Conservation (phyloP, 108 stramenopile genomes). For the Parietichytrium sp. region DNA sequence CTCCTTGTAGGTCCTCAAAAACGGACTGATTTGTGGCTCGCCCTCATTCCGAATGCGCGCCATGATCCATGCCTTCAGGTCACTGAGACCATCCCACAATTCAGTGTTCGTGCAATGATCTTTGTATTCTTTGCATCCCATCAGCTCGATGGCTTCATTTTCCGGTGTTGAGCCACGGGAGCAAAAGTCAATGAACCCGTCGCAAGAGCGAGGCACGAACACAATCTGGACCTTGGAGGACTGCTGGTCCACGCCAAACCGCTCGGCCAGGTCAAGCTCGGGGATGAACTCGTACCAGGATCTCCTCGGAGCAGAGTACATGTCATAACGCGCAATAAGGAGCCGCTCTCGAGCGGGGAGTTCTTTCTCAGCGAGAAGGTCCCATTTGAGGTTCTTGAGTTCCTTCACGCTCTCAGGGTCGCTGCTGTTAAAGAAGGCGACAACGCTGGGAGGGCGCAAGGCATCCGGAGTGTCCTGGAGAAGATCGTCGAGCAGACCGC, state of each 20-base stretch:
- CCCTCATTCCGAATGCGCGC: neutral
- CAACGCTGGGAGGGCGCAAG: conserved; percentile 26
- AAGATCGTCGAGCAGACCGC: neutral
- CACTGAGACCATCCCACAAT: neutral
- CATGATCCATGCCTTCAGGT: neutral
- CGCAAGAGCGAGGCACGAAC: conserved; percentile 20
- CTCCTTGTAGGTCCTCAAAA: neutral
- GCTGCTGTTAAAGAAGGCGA: neutral
- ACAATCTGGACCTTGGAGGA: neutral
- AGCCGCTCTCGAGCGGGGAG: conserved; percentile 28
- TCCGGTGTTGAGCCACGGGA: neutral
- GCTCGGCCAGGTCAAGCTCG: conserved; percentile 17
- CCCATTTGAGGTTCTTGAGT: neutral
- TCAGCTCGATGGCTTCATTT: neutral
- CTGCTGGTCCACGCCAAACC: neutral
- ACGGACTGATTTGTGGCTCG: neutral
- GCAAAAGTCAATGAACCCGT: conserved; percentile 7
- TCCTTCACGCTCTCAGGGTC: neutral
- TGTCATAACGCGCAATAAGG: conserved; percentile 24
- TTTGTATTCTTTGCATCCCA: neutral
- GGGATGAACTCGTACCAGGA: conserved; percentile 25
- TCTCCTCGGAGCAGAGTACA: neutral
- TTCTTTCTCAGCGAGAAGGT: neutral
- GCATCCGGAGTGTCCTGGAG: conserved; percentile 25
- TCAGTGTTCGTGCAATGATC: neutral